Evolutionary conservation across 768 basidiomycete species (phyloP).

Genomic region (Asterophora lycoperdoides): DNA sequence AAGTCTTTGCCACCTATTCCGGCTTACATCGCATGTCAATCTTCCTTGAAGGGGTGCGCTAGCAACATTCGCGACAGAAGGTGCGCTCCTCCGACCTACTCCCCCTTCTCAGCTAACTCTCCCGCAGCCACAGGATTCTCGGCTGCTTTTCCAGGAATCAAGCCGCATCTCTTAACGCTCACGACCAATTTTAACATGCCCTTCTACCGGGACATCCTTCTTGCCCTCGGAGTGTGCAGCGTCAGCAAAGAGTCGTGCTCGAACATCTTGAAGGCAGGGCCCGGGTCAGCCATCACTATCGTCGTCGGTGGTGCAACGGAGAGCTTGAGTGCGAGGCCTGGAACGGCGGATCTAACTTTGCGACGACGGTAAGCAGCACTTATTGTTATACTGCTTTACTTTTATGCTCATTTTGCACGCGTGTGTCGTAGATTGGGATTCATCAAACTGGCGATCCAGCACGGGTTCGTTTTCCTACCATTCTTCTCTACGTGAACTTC

Average conservation of each 20-base stretch:
- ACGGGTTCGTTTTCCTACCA: constrained; percentile 54
- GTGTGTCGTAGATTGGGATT: constrained; percentile 72
- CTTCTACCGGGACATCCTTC: constrained; percentile 87
- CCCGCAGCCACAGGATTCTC: constrained; percentile 84
- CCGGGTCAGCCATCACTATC: constrained; percentile 78
- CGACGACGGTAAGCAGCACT: constrained; percentile 51
- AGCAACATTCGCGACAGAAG: constrained; percentile 95
- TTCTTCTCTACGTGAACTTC: constrained; percentile 1
- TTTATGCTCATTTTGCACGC: neutral
- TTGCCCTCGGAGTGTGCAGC: constrained; percentile 85
- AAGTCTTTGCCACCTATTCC: constrained; percentile 9
- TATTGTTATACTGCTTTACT: neutral
- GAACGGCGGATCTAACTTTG: constrained; percentile 90
- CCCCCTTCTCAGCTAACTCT: neutral
- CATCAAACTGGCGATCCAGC: constrained; percentile 89
- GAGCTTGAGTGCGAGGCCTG: constrained; percentile 89
- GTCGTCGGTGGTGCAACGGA: constrained; percentile 97
- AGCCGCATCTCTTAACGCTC: constrained; percentile 89
- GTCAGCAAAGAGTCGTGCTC: constrained; percentile 89
- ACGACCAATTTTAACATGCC: constrained; percentile 88
- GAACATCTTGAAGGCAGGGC: constrained; percentile 70
- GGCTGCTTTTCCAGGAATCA: constrained; percentile 82
- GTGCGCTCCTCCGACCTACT: constrained; percentile 31
- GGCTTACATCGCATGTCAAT: neutral
- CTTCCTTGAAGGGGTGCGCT: constrained; percentile 70